A percentile compares a stretch with the other conserved stretches of the same genome.
Evolutionary conservation across 768 basidiomycete species (phyloP).

Genomic region (Albatrellus ellisii): DNA sequence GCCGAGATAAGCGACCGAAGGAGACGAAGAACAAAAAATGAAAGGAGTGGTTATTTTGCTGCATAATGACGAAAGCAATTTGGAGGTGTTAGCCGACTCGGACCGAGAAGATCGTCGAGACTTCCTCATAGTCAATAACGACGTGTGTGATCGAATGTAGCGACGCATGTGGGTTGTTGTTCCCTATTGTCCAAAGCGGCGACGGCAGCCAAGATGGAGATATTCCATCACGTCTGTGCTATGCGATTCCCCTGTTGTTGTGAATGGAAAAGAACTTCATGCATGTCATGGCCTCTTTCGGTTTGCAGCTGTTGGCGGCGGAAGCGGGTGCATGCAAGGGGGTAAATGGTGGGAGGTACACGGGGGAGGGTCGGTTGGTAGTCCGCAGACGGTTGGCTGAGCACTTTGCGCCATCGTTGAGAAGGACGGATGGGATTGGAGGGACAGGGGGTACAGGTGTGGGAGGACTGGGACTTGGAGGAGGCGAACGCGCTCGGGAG

Average conservation of each 20-base stretch:
- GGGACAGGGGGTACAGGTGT: slow-evolving; percentile 13
- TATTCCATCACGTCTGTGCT: too few species aligned
- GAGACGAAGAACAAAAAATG: too few species aligned
- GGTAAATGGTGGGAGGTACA: slow-evolving; percentile 17
- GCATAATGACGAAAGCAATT: too few species aligned
- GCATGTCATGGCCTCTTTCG: slow-evolving; percentile 32
- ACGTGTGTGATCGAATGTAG: too few species aligned
- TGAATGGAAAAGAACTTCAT: slow-evolving; percentile 36
- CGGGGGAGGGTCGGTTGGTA: slow-evolving; percentile 16
- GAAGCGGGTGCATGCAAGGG: slow-evolving; percentile 1
- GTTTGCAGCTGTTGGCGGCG: slow-evolving; percentile 11
- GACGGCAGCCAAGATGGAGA: too few species aligned
- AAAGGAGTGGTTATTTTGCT: too few species aligned
- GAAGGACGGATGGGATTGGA: slow-evolving; percentile 11
- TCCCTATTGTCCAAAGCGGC: too few species aligned
- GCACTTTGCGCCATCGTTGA: slow-evolving; percentile 3
- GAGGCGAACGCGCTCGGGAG: slow-evolving; percentile 27
- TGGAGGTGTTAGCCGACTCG: too few species aligned
- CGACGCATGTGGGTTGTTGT: too few species aligned
- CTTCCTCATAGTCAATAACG: too few species aligned
- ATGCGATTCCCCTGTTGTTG: slow-evolving; percentile 16
- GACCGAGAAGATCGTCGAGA: too few species aligned
- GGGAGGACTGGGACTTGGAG: slow-evolving; percentile 9
- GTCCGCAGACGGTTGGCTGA: slow-evolving; percentile 7
- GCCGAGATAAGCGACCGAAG: too few species aligned